A percentile compares a stretch with the other conserved stretches of the same genome.
These are phyloP conservation scores for Ceratobasidium sp. DNA, from an alignment of 1,284 basidiomycete genomes.

Conservation along the genomic window DNA sequence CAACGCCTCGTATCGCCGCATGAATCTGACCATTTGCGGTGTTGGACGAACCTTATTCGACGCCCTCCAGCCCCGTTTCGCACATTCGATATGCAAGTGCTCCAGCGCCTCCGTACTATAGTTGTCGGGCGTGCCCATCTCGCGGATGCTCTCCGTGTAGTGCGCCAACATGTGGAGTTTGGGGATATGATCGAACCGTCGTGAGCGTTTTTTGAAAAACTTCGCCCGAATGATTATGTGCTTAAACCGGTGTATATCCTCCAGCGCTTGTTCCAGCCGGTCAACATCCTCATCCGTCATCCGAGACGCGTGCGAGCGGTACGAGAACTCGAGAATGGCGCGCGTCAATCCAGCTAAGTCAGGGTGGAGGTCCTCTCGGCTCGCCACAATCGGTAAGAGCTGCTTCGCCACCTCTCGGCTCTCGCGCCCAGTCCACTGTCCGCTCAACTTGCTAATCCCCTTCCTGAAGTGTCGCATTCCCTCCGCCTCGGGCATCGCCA, in stretches of 20 bases:
- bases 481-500: neutral
- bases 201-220: neutral
- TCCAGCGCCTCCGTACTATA: slow-evolving; percentile 46
- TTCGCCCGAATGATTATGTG: slow-evolving; percentile 41
- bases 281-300: slow-evolving; percentile 28
- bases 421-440: slow-evolving; percentile 51
- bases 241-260: slow-evolving; percentile 47
- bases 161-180: slow-evolving; percentile 46
- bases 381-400: neutral
- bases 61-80: no score
- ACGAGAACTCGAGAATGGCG: slow-evolving; percentile 47
- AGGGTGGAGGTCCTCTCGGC: no score
- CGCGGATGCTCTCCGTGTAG: slow-evolving; percentile 7
- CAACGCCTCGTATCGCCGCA: slow-evolving; percentile 23
- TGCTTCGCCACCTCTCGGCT: slow-evolving; percentile 46
- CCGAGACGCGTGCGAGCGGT: slow-evolving; percentile 10
- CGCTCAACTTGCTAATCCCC: neutral
- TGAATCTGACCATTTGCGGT: slow-evolving; percentile 45
- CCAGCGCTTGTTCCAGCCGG: slow-evolving; percentile 42
- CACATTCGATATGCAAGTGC: slow-evolving; percentile 45
- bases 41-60: slow-evolving; percentile 35
- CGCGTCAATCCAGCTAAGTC: slow-evolving; percentile 55
- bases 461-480: slow-evolving; percentile 12
- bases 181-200: slow-evolving; percentile 13
- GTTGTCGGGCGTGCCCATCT: slow-evolving; percentile 43